Base-by-base conservation (phyloP, 2,329 filamentous ascomycete species). In the Thelonectria blattea region DNA sequence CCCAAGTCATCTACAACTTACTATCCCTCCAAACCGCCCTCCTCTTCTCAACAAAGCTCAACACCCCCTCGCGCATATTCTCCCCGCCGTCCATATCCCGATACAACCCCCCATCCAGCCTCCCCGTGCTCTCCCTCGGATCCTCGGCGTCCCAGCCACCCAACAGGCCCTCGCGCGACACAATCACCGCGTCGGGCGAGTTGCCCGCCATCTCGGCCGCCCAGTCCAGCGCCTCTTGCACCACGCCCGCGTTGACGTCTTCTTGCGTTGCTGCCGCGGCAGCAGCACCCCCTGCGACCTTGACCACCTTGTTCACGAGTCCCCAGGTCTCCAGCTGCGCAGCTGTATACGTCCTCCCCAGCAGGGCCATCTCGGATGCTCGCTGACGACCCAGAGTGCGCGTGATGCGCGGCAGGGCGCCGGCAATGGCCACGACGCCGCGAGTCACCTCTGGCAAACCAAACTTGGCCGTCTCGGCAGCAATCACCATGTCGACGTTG, bases 11-110 rank as follows among this genome's bases (percentile, higher is more conserved):
- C 76, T 74, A 88, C 66, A 88, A 68, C 73, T 87, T 88, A 71
- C 85, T 88, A 58, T 86, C 79, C 68, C 80, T 84, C 90, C 90
- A 93, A 39, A 79, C 79, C 2, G 90, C 85, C 76, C 85, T 83
- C 71, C 89, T 81, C 81, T 88, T 92, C 81, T 93, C 90, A 17
- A 91, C 88, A 79, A 94, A 94, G 61, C 90, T 91, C 75, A 74
- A 79, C 18, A 93, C 80, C 0, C 91, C 91, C 76, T 93, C 91
- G 56, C 83, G 84, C 76, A 92, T 87, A 74, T 94, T 94, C 66
- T 90, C 88, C 0, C 86, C 89, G 2, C 79, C 82, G 63, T 88
- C 80, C 57, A 93, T 80, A 60, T 79, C 79, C 55, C 78, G 78
- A 69, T 85, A 88, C 79, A 88, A 84, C 2, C 82, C 82, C 55